Conservation (phyloP, 805 yeast species). For the Clavispora asparagi region DNA sequence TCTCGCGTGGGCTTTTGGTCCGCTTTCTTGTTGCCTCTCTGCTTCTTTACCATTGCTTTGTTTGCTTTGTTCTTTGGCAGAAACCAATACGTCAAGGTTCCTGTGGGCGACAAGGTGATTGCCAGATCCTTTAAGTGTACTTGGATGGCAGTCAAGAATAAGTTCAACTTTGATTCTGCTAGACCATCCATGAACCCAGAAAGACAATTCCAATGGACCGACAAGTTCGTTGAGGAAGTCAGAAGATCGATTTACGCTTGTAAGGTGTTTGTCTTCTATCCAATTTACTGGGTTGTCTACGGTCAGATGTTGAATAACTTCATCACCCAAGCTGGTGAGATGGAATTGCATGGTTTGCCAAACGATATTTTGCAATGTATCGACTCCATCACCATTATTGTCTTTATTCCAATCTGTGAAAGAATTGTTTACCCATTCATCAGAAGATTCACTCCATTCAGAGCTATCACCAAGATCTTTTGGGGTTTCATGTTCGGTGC, state of each 20-base stretch:
- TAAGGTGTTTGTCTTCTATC: conserved; percentile 65
- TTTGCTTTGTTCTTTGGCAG: conserved; percentile 47
- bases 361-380: conserved; percentile 75
- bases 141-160: conserved; percentile 42
- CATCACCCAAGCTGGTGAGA: conserved; percentile 66
- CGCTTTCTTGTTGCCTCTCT: conserved; percentile 66
- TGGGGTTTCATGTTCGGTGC: conserved; percentile 65
- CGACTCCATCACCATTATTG: conserved; percentile 68
- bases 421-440: conserved; percentile 45
- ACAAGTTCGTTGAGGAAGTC: conserved; percentile 71
- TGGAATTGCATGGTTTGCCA: conserved; percentile 74
- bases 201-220: conserved; percentile 52
- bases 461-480: conserved; percentile 67
- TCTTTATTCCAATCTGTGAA: conserved; percentile 71
- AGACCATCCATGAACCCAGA: conserved; percentile 53
- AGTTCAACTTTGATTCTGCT: conserved; percentile 48
- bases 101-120: conserved; percentile 59
- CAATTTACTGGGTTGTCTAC: conserved; percentile 71
- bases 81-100: conserved; percentile 51
- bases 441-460: conserved; percentile 48
- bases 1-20: conserved; percentile 64
- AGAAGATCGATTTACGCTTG: conserved; percentile 62
- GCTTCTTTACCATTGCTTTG: conserved; percentile 51
- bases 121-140: conserved; percentile 44
- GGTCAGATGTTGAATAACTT: conserved; percentile 69